These are phyloP conservation scores for Gracilaria vermiculophylla DNA, from an alignment of 23 red algal genomes.

Conservation along the genomic window DNA sequence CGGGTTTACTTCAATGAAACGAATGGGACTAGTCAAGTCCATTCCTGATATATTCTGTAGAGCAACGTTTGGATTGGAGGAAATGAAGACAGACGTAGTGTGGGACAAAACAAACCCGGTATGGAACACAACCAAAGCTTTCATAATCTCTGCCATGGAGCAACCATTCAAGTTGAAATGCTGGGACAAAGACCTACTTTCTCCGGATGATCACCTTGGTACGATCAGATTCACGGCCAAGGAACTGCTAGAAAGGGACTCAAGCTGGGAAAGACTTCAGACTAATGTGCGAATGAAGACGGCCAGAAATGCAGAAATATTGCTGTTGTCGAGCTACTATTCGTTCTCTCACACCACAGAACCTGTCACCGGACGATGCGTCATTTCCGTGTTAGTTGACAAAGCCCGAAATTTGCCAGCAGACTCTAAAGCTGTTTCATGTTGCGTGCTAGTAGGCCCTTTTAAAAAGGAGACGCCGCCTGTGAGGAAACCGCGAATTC, in stretches of 20 bases:
- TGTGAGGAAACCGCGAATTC: slow-evolving; percentile 1
- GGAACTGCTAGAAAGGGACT: slow-evolving; percentile 17
- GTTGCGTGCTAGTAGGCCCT: slow-evolving; percentile 23
- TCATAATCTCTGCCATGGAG: slow-evolving; percentile 47
- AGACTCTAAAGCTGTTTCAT: slow-evolving; percentile 32
- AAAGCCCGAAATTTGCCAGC: slow-evolving; percentile 43
- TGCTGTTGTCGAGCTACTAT: slow-evolving; percentile 14
- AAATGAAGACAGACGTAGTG: slow-evolving; percentile 59
- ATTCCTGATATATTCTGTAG: slow-evolving; percentile 62
- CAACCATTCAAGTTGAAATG: slow-evolving; percentile 60
- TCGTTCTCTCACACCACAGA: background rate
- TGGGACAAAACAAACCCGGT: slow-evolving; percentile 32
- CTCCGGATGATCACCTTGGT: slow-evolving; percentile 44
- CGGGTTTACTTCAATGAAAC: slow-evolving; percentile 35
- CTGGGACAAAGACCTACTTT: slow-evolving; percentile 45
- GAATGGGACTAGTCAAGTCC: slow-evolving; percentile 36
- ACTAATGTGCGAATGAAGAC: slow-evolving; percentile 1
- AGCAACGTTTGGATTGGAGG: slow-evolving; percentile 62
- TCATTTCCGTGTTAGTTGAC: slow-evolving; percentile 54
- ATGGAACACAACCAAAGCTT: slow-evolving; percentile 37
- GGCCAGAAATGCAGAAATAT: slow-evolving; percentile 34
- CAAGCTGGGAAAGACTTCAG: slow-evolving; percentile 2
- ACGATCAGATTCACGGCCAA: slow-evolving; percentile 17
- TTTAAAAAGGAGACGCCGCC: slow-evolving; percentile 7
- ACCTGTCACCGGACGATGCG: slow-evolving; percentile 28